phyloP scores from a whole-genome alignment of 768 basidiomycete species.

The Lactarius sanguifluus region DNA sequence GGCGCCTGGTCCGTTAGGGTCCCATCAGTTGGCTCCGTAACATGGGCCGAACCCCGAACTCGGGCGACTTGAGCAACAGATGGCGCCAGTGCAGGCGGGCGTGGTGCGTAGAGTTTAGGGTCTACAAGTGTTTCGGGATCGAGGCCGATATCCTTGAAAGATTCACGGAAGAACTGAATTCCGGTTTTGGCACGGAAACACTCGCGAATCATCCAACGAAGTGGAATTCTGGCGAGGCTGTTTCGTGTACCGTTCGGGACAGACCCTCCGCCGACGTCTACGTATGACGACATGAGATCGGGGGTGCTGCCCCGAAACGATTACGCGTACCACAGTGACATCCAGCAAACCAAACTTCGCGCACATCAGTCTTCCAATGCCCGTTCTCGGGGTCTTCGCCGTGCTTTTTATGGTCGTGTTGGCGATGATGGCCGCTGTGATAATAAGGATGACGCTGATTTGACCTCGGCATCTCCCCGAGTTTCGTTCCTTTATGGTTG shows the following conservation, averaged over 20 bases:
- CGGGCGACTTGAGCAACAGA: neutral
- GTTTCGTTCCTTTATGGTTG: conserved; percentile 48
- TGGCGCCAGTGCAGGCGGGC: conserved; percentile 24
- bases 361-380: conserved; percentile 51
- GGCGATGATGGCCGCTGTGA: conserved; percentile 1
- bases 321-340: conserved; percentile 59
- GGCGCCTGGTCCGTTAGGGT: conserved; percentile 28
- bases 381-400: conserved; percentile 41
- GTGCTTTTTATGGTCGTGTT: conserved; percentile 37
- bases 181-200: conserved; percentile 47
- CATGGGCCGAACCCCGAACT: neutral
- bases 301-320: neutral
- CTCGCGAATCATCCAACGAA: conserved; percentile 60
- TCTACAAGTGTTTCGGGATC: conserved; percentile 31
- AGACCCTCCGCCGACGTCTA: conserved; percentile 76
- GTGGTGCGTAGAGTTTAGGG: conserved; percentile 30
- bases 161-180: conserved; percentile 40
- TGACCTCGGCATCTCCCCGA: conserved; percentile 48
- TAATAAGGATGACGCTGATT: conserved; percentile 33
- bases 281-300: conserved; percentile 5
- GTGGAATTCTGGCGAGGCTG: conserved; percentile 65
- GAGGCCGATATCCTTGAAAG: conserved; percentile 37
- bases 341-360: conserved; percentile 82
- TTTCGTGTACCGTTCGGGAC: conserved; percentile 56
- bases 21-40: conserved; percentile 18